A percentile compares a stretch with the other conserved stretches of the same genome.
These are phyloP conservation scores for Arthrobotrys entomopaga DNA, from an alignment of 2,329 filamentous ascomycete species.

Conservation along the genomic window DNA sequence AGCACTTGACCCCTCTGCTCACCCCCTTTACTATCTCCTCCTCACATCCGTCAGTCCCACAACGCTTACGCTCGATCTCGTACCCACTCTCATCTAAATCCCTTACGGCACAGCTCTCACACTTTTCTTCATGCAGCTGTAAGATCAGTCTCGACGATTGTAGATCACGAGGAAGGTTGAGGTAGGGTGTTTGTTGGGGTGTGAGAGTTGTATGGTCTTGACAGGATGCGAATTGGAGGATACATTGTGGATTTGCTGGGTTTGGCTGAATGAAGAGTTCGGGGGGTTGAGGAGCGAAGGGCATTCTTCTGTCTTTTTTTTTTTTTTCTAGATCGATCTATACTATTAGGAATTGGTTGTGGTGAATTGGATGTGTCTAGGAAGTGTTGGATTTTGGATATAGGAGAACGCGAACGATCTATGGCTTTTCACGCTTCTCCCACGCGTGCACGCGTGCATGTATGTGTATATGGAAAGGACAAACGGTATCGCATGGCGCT, in stretches of 20 bases:
- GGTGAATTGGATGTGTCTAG: too few relatives aligned
- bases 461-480: too few relatives aligned
- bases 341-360: not conserved
- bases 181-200: not conserved
- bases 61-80: constrained; percentile 18
- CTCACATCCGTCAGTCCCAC: constrained; percentile 7
- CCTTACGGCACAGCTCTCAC: constrained; percentile 4
- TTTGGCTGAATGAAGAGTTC: constrained; percentile 32
- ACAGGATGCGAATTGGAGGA: constrained; percentile 38
- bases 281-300: not conserved
- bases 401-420: not conserved
- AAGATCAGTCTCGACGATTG: constrained; percentile 16
- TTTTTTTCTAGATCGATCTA: not conserved
- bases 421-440: too few relatives aligned
- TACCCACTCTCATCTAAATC: constrained; percentile 9
- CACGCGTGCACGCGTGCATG: too few relatives aligned
- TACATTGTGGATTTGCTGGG: constrained; percentile 11
- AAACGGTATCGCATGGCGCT: too few relatives aligned
- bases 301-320: constrained; percentile 4
- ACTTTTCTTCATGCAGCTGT: constrained; percentile 10
- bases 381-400: too few relatives aligned
- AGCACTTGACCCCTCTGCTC: constrained; percentile 23
- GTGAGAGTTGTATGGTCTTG: constrained; percentile 13
- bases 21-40: constrained; percentile 13
- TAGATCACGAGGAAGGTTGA: constrained; percentile 12